Conservation (phyloP, 2,329 filamentous ascomycete genomes). For the Beauveria varroae region DNA sequence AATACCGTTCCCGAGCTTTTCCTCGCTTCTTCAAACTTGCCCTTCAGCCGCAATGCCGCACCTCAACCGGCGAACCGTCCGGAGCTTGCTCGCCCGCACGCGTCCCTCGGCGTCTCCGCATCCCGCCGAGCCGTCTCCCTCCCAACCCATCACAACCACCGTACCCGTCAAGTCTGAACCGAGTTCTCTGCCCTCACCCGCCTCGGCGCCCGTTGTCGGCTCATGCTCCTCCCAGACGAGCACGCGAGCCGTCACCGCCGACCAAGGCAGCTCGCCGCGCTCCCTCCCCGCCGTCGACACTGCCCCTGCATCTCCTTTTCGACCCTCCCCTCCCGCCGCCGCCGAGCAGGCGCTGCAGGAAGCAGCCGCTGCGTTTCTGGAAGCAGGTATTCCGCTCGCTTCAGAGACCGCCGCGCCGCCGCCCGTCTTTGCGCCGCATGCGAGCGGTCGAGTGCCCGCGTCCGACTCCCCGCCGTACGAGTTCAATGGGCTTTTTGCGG, state of each 20-base stretch:
- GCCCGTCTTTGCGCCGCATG: neutral
- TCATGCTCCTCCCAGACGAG: neutral
- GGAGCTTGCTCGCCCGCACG: neutral
- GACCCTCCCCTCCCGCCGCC: neutral
- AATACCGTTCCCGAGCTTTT: neutral
- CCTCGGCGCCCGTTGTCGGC: neutral
- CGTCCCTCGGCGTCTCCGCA: neutral
- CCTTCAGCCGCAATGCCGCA: neutral
- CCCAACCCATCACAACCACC: too few relatives aligned
- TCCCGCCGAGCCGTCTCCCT: too few relatives aligned
- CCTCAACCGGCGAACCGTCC: constrained; percentile 3
- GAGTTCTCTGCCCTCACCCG: neutral
- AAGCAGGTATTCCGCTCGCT: neutral
- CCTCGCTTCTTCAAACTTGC: neutral
- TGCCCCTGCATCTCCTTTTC: too few relatives aligned
- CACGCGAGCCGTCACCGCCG: neutral
- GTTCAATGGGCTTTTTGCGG: neutral
- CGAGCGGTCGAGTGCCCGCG: neutral
- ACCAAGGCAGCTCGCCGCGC: neutral
- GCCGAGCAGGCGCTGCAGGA: neutral
- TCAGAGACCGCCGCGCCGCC: neutral
- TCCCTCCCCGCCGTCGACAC: neutral
- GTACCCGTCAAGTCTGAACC: neutral
- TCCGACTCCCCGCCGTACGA: constrained; percentile 3
- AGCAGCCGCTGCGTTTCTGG: neutral